Evolutionary conservation across 768 basidiomycete genomes (phyloP).

Genomic region (Gymnopilus dilepis): DNA sequence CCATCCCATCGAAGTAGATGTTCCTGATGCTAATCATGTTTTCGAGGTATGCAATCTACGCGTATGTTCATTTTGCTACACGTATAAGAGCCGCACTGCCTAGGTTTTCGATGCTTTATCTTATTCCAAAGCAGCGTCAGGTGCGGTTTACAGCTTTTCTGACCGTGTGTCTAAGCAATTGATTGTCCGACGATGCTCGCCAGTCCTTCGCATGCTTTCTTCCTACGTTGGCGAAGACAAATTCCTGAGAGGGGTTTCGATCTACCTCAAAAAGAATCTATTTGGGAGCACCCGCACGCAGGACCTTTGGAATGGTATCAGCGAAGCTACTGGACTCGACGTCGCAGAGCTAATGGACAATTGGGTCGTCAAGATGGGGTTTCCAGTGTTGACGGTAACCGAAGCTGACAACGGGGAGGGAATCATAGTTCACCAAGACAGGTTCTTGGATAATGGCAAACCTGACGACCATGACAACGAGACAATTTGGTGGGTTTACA

Average conservation of each 20-base stretch:
- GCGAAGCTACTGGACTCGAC: slow-evolving; percentile 72
- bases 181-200: too few relatives aligned
- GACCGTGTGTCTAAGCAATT: too few relatives aligned
- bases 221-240: slow-evolving; percentile 88
- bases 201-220: slow-evolving; percentile 91
- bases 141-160: slow-evolving; percentile 43
- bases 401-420: slow-evolving; percentile 63
- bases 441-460: slow-evolving; percentile 88
- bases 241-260: slow-evolving; percentile 87
- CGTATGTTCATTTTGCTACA: background rate
- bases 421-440: slow-evolving; percentile 84
- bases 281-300: slow-evolving; percentile 85
- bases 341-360: slow-evolving; percentile 84
- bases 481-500: slow-evolving; percentile 71
- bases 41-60: slow-evolving; percentile 54
- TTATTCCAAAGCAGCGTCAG: slow-evolving; percentile 84
- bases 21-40: slow-evolving; percentile 84
- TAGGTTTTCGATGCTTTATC: slow-evolving; percentile 91
- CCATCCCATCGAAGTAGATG: slow-evolving; percentile 92
- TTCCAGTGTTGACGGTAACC: slow-evolving; percentile 87
- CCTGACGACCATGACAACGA: slow-evolving; percentile 83
- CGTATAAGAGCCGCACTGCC: too few relatives aligned
- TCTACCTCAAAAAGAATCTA: slow-evolving; percentile 88
- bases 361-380: slow-evolving; percentile 90
- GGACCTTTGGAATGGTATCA: slow-evolving; percentile 89